phyloP scores from a whole-genome alignment of 2,329 filamentous ascomycete species.

The Monosporascus ibericus region DNA sequence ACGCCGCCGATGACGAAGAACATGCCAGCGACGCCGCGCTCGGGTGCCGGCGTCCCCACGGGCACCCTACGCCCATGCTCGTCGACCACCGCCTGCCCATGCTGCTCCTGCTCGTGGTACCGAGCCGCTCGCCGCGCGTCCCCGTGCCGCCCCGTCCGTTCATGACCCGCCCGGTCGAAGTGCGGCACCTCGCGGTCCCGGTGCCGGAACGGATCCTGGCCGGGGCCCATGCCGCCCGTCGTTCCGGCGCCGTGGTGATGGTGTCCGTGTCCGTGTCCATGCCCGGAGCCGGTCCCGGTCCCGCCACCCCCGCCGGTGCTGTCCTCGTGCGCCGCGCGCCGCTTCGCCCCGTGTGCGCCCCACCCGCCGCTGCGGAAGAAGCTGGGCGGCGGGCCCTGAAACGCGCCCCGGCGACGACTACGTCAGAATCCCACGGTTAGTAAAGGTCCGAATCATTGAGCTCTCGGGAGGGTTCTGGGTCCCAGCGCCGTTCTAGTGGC shows the following conservation, averaged over 20 bases:
- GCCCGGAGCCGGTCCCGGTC: too few relatives aligned
- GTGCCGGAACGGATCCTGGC: conserved; percentile 41
- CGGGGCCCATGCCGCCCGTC: conserved; percentile 52
- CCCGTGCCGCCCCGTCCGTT: conserved; percentile 63
- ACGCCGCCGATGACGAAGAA: conserved; percentile 47
- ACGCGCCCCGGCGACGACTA: conserved; percentile 63
- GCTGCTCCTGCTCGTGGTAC: conserved; percentile 28
- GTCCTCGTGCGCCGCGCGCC: conserved; percentile 46
- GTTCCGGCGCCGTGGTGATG: background rate
- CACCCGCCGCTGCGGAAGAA: conserved; percentile 83
- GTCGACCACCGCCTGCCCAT: conserved; percentile 1
- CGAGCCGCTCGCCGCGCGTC: conserved; percentile 41
- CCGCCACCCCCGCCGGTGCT: conserved; percentile 18
- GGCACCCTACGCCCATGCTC: conserved; percentile 8
- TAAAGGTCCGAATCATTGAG: too few relatives aligned
- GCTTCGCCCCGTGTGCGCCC: conserved; percentile 57
- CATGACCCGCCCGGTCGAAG: conserved; percentile 71
- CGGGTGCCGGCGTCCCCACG: conserved; percentile 30
- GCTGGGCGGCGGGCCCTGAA: conserved; percentile 79
- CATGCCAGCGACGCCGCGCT: conserved; percentile 33
- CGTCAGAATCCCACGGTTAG: too few relatives aligned
- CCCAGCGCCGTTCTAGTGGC: too few relatives aligned
- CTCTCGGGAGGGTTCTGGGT: too few relatives aligned
- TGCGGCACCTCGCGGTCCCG: conserved; percentile 54
- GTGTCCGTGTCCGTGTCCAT: too few relatives aligned